Base-by-base conservation (phyloP, 352 stramenopile genomes). In the Peronospora farinosa region DNA sequence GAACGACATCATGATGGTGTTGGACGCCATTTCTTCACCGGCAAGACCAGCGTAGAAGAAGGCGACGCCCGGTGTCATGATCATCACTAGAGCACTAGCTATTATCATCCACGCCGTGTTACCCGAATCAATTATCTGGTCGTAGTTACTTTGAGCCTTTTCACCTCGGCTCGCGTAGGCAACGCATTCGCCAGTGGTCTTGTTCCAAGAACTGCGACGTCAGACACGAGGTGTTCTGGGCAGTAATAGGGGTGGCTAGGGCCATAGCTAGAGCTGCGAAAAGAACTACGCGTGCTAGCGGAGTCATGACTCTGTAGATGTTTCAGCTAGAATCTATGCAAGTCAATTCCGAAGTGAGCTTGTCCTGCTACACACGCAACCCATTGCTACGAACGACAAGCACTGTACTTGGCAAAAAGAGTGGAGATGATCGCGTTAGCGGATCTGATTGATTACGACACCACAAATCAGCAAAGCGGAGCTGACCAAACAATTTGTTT, bases 11-110 rank as follows among this genome's bases (percentile, higher is more conserved):
- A 90, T 84, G 38, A 90, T 85, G 9, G 78, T 89, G 64, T 86
- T 88, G 38, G 82, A 84, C 38, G 82, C 72, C 67, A 85, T 87
- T 37, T 86, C 74, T 46, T 84, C 71, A 27, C 78, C 76, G 0
- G 80, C 79, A 5, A 93, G 71, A 2, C 82, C 82, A 8, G 78
- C 82, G 68, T 93, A 93, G 66, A 91, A 93, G 60, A 88, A 84
- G n/a, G 70, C 68, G 13, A 88, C 67, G 8, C 77, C 77, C 0
- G 77, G 75, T 7, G 72, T 83, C 78, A 88, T 87, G 51, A 88
- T 67, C 70, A 88, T 78, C 43, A 88, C 78, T 3, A 87, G 50
- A 31, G 61, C 71, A 19, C 59, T 76, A 27, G 73, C 47, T 15
- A 54, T 47, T 6, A 88, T 46, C 67, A 88, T 77, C 78, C 78